phyloP scores from a whole-genome alignment of 169 alveolate genomes.

The Theileria annulata region DNA sequence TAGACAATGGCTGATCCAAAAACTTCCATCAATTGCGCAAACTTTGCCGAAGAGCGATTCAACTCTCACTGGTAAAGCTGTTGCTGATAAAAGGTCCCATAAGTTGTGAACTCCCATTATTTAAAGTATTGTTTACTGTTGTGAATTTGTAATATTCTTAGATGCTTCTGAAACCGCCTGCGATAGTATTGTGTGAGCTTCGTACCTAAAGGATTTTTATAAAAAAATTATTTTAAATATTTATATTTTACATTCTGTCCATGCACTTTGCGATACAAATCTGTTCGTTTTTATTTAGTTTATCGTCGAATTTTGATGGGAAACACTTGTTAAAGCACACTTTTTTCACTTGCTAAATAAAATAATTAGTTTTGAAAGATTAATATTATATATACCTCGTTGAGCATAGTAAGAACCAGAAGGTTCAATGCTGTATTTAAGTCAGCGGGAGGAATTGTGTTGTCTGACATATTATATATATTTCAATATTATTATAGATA shows the following conservation, averaged over 20 bases:
- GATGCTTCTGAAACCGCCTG: slow-evolving; percentile 82
- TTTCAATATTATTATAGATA: background rate
- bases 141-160: slow-evolving; percentile 63
- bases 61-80: slow-evolving; percentile 53
- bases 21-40: slow-evolving; percentile 64
- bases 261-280: slow-evolving; percentile 86
- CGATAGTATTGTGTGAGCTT: slow-evolving; percentile 84
- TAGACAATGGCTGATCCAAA: slow-evolving; percentile 62
- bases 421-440: slow-evolving; percentile 62
- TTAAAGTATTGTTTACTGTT: slow-evolving; percentile 3
- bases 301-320: slow-evolving; percentile 76
- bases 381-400: slow-evolving; percentile 39
- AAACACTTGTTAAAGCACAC: slow-evolving; percentile 86
- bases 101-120: slow-evolving; percentile 61
- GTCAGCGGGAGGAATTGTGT: slow-evolving; percentile 35
- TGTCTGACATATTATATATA: slow-evolving; percentile 17
- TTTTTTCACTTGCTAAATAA: slow-evolving; percentile 79
- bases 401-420: slow-evolving; percentile 64
- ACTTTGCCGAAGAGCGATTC: slow-evolving; percentile 54
- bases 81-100: slow-evolving; percentile 69
- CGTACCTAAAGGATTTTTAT: slow-evolving; percentile 73
- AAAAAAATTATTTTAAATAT: background rate
- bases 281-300: slow-evolving; percentile 78
- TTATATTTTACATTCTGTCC: slow-evolving; percentile 82
- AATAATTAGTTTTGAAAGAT: background rate